Evolutionary conservation across 495 filamentous ascomycete species (phyloP), one percentile per base, ranked within the genome.

Genomic region (Alectoria sarmentosa): DNA sequence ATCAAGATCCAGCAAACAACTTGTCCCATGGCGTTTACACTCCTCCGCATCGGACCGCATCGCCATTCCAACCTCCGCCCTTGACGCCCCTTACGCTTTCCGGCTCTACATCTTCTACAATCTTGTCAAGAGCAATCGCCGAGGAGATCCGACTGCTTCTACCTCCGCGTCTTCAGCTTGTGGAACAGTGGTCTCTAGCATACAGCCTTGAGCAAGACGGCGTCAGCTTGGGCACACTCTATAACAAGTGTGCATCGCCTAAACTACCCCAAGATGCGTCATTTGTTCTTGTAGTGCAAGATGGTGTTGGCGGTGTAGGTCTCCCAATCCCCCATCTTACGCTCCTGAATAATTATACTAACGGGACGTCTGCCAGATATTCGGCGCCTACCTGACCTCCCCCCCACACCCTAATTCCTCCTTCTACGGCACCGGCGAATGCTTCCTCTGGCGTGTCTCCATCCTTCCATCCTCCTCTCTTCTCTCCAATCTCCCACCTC

Each of bases 131-230:
- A 58, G 80, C 85, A 10, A 76, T 98, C 17, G 94, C 94, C 3
- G 95, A 98, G 76, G 94, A 98, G 76, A 96, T 98, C 63, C 84
- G 95, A 42, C 83, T 94, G 28, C 86, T 98, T 59, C 80, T 98
- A 14, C 94, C 94, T 1, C 80, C 92, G 58, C 82, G 93, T 28
- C 76, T 97, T 61, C 90, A 96, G 74, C 83, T 98, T 19, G 84
- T 86, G 64, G 92, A 98, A 66, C 86, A 86, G 66, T 98, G 94
- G 94, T 78, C 80, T 38, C 76, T 98, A 26, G 83, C 85, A 34
- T 98, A 97, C 77, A 93, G 89, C 66, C 81, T 98, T n/a, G 92
- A 96, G 68, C 86, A 92, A 74, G 85, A 98, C 75, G 94, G 94
- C 39, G 89, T 91, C 63, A 94, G 90, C 65, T 78, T 98, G 10